Base-by-base conservation (phyloP, 1,284 basidiomycete genomes). In the Ustilago sp. region DNA sequence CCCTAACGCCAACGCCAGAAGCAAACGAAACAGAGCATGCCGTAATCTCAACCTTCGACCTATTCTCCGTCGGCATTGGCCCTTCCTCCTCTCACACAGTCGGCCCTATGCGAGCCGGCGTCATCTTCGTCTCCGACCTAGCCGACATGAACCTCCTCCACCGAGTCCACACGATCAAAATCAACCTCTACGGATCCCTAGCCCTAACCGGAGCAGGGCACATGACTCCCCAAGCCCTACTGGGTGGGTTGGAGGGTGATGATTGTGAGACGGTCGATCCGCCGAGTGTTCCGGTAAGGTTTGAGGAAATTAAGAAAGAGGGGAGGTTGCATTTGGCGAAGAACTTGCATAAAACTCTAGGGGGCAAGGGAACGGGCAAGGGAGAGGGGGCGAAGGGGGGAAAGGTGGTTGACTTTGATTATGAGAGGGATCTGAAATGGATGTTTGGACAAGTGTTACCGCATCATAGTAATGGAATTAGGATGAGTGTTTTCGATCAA, bases 401-500 rank as follows among this genome's bases (percentile, higher is more conserved):
- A 2, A 67, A 81, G 32, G 28, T 59, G 32, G 93, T 98, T 74
- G 87, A 89, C 43, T 98, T 94, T 81, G 92, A 95, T 86, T 92
- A 93, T 88, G 91, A 94, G 73, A 89, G 90, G 43, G 95, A 98
- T 85, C 92, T 98, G 91, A 88, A 95, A 50, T 95, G 95, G 94
- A 89, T 92, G 57, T 95, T 91, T 91, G 93, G 94, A 78, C 79
- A 81, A 50, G 90, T 85, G 9, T 65, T 86, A 9, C 86, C 84
- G 6, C 69, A 84, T 56, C 86, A 87, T 66, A 83, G 85, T 8
- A 87, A 88, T 72, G 95, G 95, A 34, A 94, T 98, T 90, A 90
- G 94, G 4, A 96, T 98, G 86, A 92, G 92, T 54, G 93, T 91
- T 17, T 98, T 95, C 80, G 91, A 90, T 68, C 88, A 89, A 50